Percentiles rank a stretch among this genome's conserved stretches.
These are phyloP conservation scores for Saccharomycopsis microspora DNA, from an alignment of 805 yeast genomes.

Conservation along the genomic window DNA sequence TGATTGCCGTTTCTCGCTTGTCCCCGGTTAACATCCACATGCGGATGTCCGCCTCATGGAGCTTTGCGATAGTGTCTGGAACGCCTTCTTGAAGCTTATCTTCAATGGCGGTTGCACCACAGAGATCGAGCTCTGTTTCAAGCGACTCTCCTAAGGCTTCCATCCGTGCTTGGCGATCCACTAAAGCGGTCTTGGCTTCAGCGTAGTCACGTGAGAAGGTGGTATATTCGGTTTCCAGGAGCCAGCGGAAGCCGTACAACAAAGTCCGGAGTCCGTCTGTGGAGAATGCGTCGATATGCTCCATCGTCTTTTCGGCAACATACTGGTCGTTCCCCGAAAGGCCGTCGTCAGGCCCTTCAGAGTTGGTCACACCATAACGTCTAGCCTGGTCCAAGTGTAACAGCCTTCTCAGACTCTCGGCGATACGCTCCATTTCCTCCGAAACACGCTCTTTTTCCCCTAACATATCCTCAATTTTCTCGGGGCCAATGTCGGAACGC, in stretches of 20 bases:
- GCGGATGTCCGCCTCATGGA: slow-evolving; percentile 86
- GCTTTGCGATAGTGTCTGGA: slow-evolving; percentile 83
- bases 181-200: slow-evolving; percentile 67
- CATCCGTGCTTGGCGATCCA: slow-evolving; percentile 51
- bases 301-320: slow-evolving; percentile 71
- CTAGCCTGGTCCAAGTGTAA: slow-evolving; percentile 47
- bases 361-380: slow-evolving; percentile 33
- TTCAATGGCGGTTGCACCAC: slow-evolving; percentile 96
- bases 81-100: slow-evolving; percentile 97
- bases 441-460: slow-evolving; percentile 32
- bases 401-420: slow-evolving; percentile 42
- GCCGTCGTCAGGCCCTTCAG: slow-evolving; percentile 33
- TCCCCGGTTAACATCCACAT: slow-evolving; percentile 99
- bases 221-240: slow-evolving; percentile 45
- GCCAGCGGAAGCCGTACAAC: slow-evolving; percentile 69
- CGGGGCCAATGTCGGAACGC: slow-evolving; percentile 19
- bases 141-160: slow-evolving; percentile 63
- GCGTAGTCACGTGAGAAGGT: slow-evolving; percentile 59
- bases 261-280: slow-evolving; percentile 91
- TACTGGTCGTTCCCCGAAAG: slow-evolving; percentile 62
- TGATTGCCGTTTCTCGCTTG: slow-evolving; percentile 94
- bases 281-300: slow-evolving; percentile 88
- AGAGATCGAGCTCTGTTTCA: slow-evolving; percentile 55
- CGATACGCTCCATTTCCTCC: slow-evolving; percentile 42
- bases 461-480: slow-evolving; percentile 41